Base-by-base conservation (phyloP, 2,329 filamentous ascomycete genomes). In the Aspergillus vadensis region DNA sequence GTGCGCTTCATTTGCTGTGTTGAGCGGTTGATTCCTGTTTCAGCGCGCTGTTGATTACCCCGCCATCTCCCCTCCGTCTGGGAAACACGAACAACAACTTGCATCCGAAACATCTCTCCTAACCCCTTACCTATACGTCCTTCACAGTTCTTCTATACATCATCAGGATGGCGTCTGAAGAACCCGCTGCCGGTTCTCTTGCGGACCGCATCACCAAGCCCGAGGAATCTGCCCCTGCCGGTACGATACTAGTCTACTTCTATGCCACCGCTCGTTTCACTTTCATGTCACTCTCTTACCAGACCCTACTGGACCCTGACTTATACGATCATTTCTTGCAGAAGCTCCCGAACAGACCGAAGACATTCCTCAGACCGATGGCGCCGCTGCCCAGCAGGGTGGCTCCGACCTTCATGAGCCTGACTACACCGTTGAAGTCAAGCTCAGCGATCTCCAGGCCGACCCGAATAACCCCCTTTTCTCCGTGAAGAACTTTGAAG, bases 351-450 rank as follows among this genome's bases (percentile, higher is more conserved):
- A 60, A 30, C 44, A 49, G 44, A 63, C 49, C 32, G 62, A 55
- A 17, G 65, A 67, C n/a, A 64, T 58, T 39, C 55, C 57, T 32
- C 77, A 79, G 64, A 69, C 68, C 15, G 80, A 81, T 69, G 80
- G 80, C 32, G 79, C 79, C 30, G 62, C 74, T 17, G 63, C 63
- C 17, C 59, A 62, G 4, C 66, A 72, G 25, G 74, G 74, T 41
- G 85, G 83, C 57, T 86, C 86, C 41, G 72, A 78, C 9, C 79
- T 88, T 10, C 78, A 86, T 21, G 91, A 97, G 76, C 87, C 88
- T 4, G 88, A 90, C 60, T 96, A 90, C 77, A 90, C 95, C 67
- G 94, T 99, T 67, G 90, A 97, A 72, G 91, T 99, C 69, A 95
- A 94, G 77, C 85, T 98, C 61, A 93, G 89, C 70, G 92, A 97